Base-by-base conservation (phyloP, 768 basidiomycete genomes). In the Phanerochaete sordida region DNA sequence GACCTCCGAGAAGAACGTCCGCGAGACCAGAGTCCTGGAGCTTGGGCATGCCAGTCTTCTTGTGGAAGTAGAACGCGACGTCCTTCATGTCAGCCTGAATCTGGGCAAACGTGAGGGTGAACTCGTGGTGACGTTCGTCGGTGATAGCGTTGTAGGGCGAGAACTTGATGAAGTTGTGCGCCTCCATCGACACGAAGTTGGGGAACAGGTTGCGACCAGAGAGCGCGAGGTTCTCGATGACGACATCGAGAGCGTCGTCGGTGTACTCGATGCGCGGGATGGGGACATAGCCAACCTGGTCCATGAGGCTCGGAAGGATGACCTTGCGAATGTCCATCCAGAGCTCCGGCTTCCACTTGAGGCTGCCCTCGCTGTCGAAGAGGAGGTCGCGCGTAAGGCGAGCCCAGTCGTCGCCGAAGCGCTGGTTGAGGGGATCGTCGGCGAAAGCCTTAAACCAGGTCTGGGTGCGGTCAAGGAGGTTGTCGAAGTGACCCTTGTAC, bases 261-360 rank as follows among this genome's bases (percentile, higher is more conserved):
- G 90, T 88, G 76, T 97, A 98, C 74, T 97, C 95, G 70, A 95
- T 85, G 35, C 94, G 88, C 0, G 96, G 96, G 64, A 98, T 95
- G 7, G 94, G 94, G 57, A 95, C 70, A 66, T 92, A 89, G 23
- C 88, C 88, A 52, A 89, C 78, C 84, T 89, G 80, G 37, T 89
- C 80, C 65, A 95, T 84, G 37, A 96, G 72, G 6, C 81, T 75
- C 7, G 96, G 95, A 0, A 96, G 66, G 59, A 98, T 91, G 57
- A 93, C 87, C 37, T 80, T 80, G 37, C 94, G 79, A 47, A 98
- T 84, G 70, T 98, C 95, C 65, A 84, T 83, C 95, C 95, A 93
- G 1, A 98, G 76, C 31, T 88, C 82, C 2, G 86, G 83, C 78
- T 98, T 97, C 82, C 93, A 97, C 70, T 86, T 86, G 58, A 97